Conservation (phyloP, 2,329 filamentous ascomycete species). For the Cladophialophora immunda region DNA sequence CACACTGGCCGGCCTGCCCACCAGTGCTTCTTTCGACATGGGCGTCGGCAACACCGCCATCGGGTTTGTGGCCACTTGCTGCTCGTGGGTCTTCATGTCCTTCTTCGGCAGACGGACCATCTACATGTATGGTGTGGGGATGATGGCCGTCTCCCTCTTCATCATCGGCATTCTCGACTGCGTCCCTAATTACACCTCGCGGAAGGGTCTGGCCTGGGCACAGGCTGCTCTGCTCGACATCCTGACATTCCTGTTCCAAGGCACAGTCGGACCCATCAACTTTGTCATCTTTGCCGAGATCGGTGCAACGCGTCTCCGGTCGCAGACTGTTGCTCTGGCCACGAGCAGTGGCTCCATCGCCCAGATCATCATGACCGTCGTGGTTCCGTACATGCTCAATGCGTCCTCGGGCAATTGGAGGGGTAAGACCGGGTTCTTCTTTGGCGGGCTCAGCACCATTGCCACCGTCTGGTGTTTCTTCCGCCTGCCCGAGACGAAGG, state of each 20-base stretch:
- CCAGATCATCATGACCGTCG: conserved; percentile 57
- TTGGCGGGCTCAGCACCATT: conserved; percentile 67
- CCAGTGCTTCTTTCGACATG: conserved; percentile 48
- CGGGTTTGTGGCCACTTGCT: conserved; percentile 57
- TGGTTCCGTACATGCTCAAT: conserved; percentile 46
- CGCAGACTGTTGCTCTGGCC: conserved; percentile 63
- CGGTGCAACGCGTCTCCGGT: conserved; percentile 61
- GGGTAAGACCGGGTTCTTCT: conserved; percentile 60
- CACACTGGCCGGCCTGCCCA: conserved; percentile 49
- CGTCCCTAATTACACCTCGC: conserved; percentile 37
- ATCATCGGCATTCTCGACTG: conserved; percentile 46
- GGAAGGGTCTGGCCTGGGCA: conserved; percentile 45
- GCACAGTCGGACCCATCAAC: conserved; percentile 62
- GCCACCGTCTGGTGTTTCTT: conserved; percentile 50
- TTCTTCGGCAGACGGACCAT: conserved; percentile 46
- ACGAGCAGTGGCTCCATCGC: conserved; percentile 61
- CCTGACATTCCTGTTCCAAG: conserved; percentile 64
- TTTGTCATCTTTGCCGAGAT: conserved; percentile 62
- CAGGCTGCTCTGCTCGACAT: conserved; percentile 50
- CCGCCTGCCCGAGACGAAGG: conserved; percentile 41
- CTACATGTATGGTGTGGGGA: conserved; percentile 63
- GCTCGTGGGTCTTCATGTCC: conserved; percentile 71
- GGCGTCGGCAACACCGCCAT: conserved; percentile 60
- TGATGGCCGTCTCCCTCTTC: conserved; percentile 52
- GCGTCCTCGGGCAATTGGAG: conserved; percentile 45